Conservation (phyloP, 768 basidiomycete genomes). For the Mycena polygramma region DNA sequence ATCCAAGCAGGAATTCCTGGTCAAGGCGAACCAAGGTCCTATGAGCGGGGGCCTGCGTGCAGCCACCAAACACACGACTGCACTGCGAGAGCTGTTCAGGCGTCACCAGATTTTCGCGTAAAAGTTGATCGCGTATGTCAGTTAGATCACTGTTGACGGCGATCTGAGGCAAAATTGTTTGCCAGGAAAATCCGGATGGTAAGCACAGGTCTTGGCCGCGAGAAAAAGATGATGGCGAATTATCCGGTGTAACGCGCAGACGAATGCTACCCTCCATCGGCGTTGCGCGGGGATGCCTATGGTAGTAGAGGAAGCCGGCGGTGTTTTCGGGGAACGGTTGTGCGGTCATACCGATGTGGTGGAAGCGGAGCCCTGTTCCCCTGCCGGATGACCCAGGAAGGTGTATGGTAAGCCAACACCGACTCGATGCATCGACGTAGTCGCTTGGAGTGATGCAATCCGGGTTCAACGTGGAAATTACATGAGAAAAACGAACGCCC, state of each 20-base stretch:
- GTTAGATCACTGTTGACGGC: too few species aligned
- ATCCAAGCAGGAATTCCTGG: not conserved
- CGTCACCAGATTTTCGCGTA: not conserved
- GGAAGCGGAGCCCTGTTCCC: not conserved
- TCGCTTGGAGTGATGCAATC: not conserved
- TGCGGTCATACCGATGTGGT: not conserved
- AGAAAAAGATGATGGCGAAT: not conserved
- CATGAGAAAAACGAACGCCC: not conserved
- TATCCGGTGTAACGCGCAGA: not conserved
- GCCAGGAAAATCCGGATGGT: conserved; percentile 1
- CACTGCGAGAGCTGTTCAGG: not conserved
- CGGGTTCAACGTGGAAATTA: not conserved
- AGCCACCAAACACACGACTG: not conserved
- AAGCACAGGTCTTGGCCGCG: not conserved
- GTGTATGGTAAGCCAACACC: not conserved
- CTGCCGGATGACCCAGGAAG: not conserved
- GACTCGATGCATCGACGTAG: not conserved
- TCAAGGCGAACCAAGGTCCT: not conserved
- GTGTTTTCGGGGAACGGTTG: not conserved
- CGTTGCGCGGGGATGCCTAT: too few species aligned
- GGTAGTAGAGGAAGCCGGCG: conserved; percentile 9
- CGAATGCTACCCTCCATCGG: not conserved
- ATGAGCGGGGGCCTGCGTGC: not conserved
- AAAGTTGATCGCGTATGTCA: not conserved
- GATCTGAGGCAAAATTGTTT: not conserved